Percentiles rank a stretch among this genome's conserved stretches.
Evolutionary conservation across 148 eudicot genomes (phyloP).

Genomic region (Chenopodium quinoa): DNA sequence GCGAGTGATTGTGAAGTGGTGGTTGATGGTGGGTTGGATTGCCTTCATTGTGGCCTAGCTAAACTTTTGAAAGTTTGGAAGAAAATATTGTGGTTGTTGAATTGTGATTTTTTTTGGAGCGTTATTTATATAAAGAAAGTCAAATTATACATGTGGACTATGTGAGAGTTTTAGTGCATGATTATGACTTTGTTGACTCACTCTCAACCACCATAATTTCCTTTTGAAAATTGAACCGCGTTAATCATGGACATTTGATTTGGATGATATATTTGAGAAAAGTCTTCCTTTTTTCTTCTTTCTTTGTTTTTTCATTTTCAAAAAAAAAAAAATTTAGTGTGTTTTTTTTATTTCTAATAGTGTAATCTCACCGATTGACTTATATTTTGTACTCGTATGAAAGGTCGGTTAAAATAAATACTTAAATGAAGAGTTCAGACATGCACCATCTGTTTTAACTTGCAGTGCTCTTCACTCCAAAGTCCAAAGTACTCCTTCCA

Average conservation of each 20-base stretch:
- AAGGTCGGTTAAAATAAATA: not conserved
- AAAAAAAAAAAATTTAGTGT: no score
- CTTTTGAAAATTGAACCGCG: constrained; percentile 2
- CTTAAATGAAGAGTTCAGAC: not conserved
- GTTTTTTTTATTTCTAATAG: not conserved
- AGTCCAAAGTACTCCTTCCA: no score
- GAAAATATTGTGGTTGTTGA: not conserved
- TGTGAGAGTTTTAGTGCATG: not conserved
- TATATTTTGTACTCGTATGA: not conserved
- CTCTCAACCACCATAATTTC: not conserved
- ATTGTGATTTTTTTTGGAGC: not conserved
- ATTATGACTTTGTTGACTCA: not conserved
- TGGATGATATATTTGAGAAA: not conserved
- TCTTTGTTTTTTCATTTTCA: no score
- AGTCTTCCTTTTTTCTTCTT: no score
- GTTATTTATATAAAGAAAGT: not conserved
- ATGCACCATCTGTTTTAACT: not conserved
- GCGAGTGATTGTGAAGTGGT: constrained; percentile 9
- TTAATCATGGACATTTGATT: not conserved
- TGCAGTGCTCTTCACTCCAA: no score
- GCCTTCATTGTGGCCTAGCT: constrained; percentile 16
- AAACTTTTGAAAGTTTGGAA: not conserved
- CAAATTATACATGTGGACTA: not conserved
- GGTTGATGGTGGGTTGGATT: constrained; percentile 24
- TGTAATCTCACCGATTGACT: not conserved